These are phyloP conservation scores for Lolium perenne DNA, from an alignment of 176 grass and related monocot genomes.

Conservation along the genomic window DNA sequence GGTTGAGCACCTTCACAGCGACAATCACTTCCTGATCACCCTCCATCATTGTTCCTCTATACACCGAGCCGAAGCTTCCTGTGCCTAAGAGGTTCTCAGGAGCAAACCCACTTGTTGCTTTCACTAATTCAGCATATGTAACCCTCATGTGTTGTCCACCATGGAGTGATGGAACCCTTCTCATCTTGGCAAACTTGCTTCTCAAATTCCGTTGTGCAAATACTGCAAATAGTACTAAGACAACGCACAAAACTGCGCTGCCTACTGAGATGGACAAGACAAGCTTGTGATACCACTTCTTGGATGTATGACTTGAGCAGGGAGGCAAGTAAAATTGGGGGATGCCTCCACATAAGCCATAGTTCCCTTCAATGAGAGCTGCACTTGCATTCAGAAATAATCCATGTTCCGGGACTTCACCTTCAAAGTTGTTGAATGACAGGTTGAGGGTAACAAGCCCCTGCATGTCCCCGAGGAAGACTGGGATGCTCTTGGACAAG, in stretches of 20 bases:
- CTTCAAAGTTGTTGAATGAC: constrained; percentile 63
- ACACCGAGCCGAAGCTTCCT: constrained; percentile 42
- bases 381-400: constrained; percentile 47
- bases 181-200: neutral
- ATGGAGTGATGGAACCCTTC: neutral
- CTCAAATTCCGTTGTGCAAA: neutral
- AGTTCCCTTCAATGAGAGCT: constrained; percentile 39
- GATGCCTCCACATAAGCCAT: constrained; percentile 50
- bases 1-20: constrained; percentile 40
- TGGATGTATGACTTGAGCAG: neutral
- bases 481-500: constrained; percentile 50
- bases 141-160: neutral
- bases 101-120: constrained; percentile 34
- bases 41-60: constrained; percentile 9
- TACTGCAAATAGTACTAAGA: neutral
- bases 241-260: neutral
- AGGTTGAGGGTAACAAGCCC: constrained; percentile 40
- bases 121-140: constrained; percentile 30
- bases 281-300: neutral
- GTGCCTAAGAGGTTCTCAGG: constrained; percentile 21
- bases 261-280: neutral
- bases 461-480: constrained; percentile 20
- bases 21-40: neutral
- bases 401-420: constrained; percentile 34
- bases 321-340: constrained; percentile 26